Percentiles rank a stretch among this genome's conserved stretches.
These are phyloP conservation scores for Suhomyces canberraensis DNA, from an alignment of 805 yeast species.

Conservation along the genomic window DNA sequence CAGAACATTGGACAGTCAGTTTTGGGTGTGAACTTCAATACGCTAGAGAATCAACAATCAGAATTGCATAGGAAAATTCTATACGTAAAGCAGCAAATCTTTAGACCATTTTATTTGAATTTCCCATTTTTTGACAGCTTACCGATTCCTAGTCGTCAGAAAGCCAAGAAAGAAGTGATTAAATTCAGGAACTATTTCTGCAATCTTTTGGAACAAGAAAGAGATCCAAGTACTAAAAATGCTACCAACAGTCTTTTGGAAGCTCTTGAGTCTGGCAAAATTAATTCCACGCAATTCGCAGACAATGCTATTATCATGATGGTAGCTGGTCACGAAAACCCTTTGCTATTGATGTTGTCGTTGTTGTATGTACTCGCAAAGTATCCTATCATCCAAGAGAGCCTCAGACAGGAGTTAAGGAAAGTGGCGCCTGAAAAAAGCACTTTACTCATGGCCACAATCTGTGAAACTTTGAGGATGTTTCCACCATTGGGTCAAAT, in stretches of 20 bases:
- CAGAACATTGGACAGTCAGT: constrained; percentile 50
- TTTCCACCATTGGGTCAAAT: constrained; percentile 58
- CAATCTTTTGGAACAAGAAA: constrained; percentile 25
- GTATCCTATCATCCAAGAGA: constrained; percentile 29
- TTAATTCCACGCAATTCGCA: constrained; percentile 45
- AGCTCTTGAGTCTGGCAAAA: constrained; percentile 33
- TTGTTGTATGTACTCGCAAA: constrained; percentile 47
- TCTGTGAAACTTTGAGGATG: constrained; percentile 48
- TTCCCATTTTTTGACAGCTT: constrained; percentile 53
- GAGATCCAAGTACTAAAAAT: constrained; percentile 19
- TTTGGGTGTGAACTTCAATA: constrained; percentile 47
- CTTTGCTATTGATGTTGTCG: constrained; percentile 49
- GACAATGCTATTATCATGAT: constrained; percentile 55
- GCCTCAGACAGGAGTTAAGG: constrained; percentile 20
- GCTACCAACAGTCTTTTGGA: constrained; percentile 40
- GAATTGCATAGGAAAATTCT: constrained; percentile 40
- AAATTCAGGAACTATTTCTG: constrained; percentile 38
- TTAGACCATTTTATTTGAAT: constrained; percentile 50
- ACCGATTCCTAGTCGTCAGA: constrained; percentile 46
- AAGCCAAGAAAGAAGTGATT: constrained; percentile 42
- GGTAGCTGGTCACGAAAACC: constrained; percentile 66
- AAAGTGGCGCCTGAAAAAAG: constrained; percentile 1
- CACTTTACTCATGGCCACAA: constrained; percentile 26
- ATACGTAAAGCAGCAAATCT: constrained; percentile 49
- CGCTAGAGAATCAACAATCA: constrained; percentile 27